A percentile compares a stretch with the other conserved stretches of the same genome.
These are phyloP conservation scores for Microdochium nivale DNA, from an alignment of 2,329 filamentous ascomycete genomes.

Conservation along the genomic window DNA sequence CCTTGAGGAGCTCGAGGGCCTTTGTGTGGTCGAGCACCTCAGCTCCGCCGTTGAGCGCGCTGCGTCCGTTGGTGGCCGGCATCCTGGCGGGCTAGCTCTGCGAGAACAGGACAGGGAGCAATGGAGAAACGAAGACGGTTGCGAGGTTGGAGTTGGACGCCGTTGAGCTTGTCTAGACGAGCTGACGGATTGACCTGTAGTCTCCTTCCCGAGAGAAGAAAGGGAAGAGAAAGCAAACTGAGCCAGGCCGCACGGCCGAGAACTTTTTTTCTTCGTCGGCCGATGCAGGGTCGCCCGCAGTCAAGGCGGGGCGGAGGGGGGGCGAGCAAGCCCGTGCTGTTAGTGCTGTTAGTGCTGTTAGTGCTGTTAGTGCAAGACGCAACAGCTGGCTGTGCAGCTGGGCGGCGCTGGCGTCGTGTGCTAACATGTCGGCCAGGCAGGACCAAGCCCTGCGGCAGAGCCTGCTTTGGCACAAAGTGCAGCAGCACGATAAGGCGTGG, in stretches of 20 bases:
- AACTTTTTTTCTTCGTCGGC: slow-evolving; percentile 28
- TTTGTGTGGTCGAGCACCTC: slow-evolving; percentile 63
- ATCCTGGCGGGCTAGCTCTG: slow-evolving; percentile 38
- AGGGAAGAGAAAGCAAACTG: slow-evolving; percentile 26
- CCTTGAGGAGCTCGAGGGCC: slow-evolving; percentile 72
- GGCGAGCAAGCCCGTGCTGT: not conserved
- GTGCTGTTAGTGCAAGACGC: not conserved
- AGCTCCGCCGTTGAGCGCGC: slow-evolving; percentile 40
- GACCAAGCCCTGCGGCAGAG: too few relatives aligned
- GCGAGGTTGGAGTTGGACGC: slow-evolving; percentile 35
- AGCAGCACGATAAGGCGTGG: too few relatives aligned
- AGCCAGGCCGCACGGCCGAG: slow-evolving; percentile 18
- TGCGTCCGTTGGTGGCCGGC: slow-evolving; percentile 62
- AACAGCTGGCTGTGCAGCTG: too few relatives aligned
- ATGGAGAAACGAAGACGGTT: slow-evolving; percentile 17
- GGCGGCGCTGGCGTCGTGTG: too few relatives aligned
- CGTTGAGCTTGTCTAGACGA: slow-evolving; percentile 20
- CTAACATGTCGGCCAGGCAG: too few relatives aligned
- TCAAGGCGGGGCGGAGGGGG: too few relatives aligned
- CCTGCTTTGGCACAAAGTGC: too few relatives aligned
- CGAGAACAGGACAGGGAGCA: slow-evolving; percentile 19
- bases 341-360: slow-evolving; percentile 1
- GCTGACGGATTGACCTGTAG: slow-evolving; percentile 26
- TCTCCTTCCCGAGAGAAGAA: slow-evolving; percentile 46
- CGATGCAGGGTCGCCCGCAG: not conserved